Base-by-base conservation (phyloP, 495 filamentous ascomycete species). In the Penicillium verhagenii region DNA sequence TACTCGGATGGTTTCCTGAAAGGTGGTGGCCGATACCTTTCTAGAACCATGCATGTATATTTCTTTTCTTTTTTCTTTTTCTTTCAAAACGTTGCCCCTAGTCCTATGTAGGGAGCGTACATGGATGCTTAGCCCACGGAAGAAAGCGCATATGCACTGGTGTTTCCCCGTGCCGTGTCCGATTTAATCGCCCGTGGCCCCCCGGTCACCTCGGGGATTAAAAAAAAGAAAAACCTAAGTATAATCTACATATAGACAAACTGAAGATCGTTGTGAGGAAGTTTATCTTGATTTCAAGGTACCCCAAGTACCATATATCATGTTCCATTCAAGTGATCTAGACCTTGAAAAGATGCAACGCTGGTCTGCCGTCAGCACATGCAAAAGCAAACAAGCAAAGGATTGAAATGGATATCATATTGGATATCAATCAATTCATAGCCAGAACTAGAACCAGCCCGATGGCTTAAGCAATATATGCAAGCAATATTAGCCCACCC, bases 1-100 rank as follows among this genome's bases (percentile, higher is more conserved):
- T 44, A 61, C 55, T 53, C 60, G 58, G 64, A 57, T 56, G 56
- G 19, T 50, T 44, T 53, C 62, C 52, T 60, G 52, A 43, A 47
- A 55, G 49, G 58, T 47, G 25, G 51, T 58, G 52, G 42, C 53
- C 44, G 49, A 45, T 54, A 26, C 39, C 54, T 60, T 67, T 72
- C 69, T 67, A 66, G 67, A 66, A 72, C 47, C 20, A 25, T 50
- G 47, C 23, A 50, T 23, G 47, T 23, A 14, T 10, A n/a, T n/a
- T n/a, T n/a, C n/a, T n/a, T n/a, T n/a, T n/a, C n/a, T n/a, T n/a
- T n/a, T n/a, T n/a, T n/a, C n/a, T n/a, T n/a, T n/a, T n/a, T n/a
- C n/a, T n/a, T n/a, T n/a, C n/a, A n/a, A n/a, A n/a, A n/a, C n/a
- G n/a, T n/a, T n/a, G 20, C 10, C 31, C 47, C 26, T 18, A 37